These are phyloP conservation scores for Neofusicoccum ribis DNA, from an alignment of 2,329 filamentous ascomycete genomes.

Conservation along the genomic window DNA sequence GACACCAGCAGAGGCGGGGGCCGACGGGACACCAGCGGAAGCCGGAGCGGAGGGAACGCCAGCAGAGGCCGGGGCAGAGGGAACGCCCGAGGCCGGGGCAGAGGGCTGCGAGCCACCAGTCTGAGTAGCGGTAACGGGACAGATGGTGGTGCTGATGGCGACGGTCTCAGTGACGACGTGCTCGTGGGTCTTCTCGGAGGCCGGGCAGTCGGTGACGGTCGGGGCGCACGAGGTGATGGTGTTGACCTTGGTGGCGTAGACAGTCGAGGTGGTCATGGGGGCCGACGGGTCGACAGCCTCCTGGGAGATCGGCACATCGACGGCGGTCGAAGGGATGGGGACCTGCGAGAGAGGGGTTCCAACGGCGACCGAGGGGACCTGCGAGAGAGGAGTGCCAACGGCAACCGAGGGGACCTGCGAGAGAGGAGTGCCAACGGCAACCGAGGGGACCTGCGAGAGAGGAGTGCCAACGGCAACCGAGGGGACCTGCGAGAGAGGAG, in stretches of 20 bases:
- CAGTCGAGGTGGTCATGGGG: conserved; percentile 8
- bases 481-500: not conserved
- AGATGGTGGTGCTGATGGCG: conserved; percentile 42
- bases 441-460: not conserved
- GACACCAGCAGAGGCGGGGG: not conserved
- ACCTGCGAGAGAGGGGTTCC: not conserved
- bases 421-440: not conserved
- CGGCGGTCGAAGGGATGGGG: not conserved
- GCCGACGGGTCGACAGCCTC: not conserved
- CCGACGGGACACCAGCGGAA: not conserved
- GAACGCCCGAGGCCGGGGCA: not conserved
- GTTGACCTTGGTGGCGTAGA: conserved; percentile 18
- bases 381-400: not conserved
- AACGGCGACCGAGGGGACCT: not conserved
- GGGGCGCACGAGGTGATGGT: conserved; percentile 18
- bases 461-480: not conserved
- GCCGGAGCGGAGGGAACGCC: not conserved
- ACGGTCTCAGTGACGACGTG: conserved; percentile 20
- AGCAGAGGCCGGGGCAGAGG: not conserved
- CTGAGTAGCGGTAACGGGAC: conserved; percentile 32
- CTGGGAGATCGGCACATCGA: not conserved
- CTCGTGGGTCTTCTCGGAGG: conserved; percentile 20
- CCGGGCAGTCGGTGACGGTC: conserved; percentile 22
- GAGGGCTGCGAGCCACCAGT: not conserved
- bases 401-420: not conserved